Evolutionary conservation across 2,329 filamentous ascomycete genomes (phyloP), one percentile per base, ranked within the genome.

Genomic region (Chalaropsis thielavioides): DNA sequence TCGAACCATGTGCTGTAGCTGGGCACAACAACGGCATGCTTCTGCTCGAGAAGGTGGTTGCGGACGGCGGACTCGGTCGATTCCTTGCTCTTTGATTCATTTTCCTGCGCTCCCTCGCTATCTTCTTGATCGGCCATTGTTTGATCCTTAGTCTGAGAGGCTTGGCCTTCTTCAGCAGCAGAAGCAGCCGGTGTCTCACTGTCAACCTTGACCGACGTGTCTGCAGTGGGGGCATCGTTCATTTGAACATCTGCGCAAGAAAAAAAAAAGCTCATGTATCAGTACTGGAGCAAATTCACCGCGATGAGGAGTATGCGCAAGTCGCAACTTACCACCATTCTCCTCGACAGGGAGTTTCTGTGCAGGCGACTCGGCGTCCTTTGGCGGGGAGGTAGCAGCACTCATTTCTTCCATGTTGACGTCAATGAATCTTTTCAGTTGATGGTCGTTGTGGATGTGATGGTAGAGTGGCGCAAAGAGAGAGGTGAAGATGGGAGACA

Each of bases 1-100:
- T 99, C 94, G 74, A 99, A 99, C 94, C 94, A 99, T 15, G 89
- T 94, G 73, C 91, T 95, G 76, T 99, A 99, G 74, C 92, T 97
- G 24, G 94, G 94, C 24, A 99, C 84, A 68, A 99, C 92, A 72
- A 97, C 97, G 68, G 92, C 87, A 73, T 96, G 92, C 51, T 91
- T 95, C 77, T 99, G 94, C 15, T 90, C 85, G 68, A 96, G 89
- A 64, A 99, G 84, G 72, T 97, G 92, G 70, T 92, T 89, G 69
- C 92, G 89, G 62, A 94, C 95, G 3, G 90, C 87, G 54, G 88
- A 86, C 77, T 96, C 92, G 65, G 92, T 79, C 2, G 84, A 84
- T 64, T 91, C 84, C 76, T 96, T 96, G 51, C 87, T 85, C 74
- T 92, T 88, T 75, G 71, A 80, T 72, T 79, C 84, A 66, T 81